phyloP scores from a whole-genome alignment of 257 asterid species.

The Solanum virginianum region DNA sequence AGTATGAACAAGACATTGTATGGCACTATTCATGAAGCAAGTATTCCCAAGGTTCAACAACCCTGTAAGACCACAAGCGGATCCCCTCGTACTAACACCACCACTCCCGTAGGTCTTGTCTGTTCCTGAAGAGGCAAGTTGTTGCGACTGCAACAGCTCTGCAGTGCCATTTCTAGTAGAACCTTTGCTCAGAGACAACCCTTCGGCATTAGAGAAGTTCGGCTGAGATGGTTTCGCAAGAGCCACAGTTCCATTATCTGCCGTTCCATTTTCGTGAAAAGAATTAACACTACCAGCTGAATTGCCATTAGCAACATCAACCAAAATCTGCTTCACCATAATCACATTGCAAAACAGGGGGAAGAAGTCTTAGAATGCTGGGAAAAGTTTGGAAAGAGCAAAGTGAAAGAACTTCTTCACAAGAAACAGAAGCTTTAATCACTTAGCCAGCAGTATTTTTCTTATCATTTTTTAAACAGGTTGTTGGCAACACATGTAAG shows the following conservation, averaged over 20 bases:
- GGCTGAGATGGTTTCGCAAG: constrained; percentile 40
- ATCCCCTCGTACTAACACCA: constrained; percentile 92
- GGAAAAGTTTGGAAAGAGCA: background rate
- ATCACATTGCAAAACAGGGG: constrained; percentile 11
- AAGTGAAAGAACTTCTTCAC: background rate
- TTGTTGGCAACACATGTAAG: background rate
- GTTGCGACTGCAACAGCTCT: constrained; percentile 37
- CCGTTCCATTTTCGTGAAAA: constrained; percentile 55
- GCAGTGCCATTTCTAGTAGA: constrained; percentile 72
- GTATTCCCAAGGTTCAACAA: constrained; percentile 95
- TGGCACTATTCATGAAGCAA: constrained; percentile 98
- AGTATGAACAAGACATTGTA: constrained; percentile 97
- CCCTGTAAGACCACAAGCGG: constrained; percentile 90
- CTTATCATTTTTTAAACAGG: background rate
- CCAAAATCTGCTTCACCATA: constrained; percentile 56
- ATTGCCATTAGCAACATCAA: constrained; percentile 46
- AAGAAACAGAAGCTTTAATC: background rate
- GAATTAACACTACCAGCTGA: constrained; percentile 37
- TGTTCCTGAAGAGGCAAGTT: constrained; percentile 15
- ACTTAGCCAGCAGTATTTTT: background rate
- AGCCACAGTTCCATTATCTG: constrained; percentile 43
- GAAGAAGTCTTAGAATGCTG: background rate
- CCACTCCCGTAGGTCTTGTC: constrained; percentile 60
- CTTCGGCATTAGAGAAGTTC: constrained; percentile 49
- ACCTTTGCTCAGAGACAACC: constrained; percentile 48